Base-by-base conservation (phyloP, 352 stramenopile genomes). In the Globisporangium paroecandrum region DNA sequence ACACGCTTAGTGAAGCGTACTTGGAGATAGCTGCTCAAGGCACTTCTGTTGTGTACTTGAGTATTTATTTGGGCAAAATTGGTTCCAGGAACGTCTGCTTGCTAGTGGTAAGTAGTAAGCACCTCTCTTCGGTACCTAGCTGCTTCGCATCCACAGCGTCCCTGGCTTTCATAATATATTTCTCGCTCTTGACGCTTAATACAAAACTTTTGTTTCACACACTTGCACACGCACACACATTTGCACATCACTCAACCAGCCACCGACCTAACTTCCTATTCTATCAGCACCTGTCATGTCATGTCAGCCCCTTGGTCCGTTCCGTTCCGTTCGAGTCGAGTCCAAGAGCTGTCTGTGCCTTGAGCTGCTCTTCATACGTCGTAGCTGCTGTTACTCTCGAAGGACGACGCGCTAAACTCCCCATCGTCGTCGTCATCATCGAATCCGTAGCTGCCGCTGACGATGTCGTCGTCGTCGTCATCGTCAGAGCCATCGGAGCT, bases 321-420 rank as follows among this genome's bases (percentile, higher is more conserved):
- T 43, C 12, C 12, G 36, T 12, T 43, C 38, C 38, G 36, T 43
- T 43, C 36, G 36, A 43, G 36, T 43, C 38, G 38, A 18, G 38
- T 46, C 38, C 38, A 46, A 20, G 38, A 6, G 18, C 12, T 20
- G 12, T 20, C 36, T 36, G 32, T 36, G 32, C 32, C 6, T 36
- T 36, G 32, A 36, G 32, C 32, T 36, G 32, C 43, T 51, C 43
- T 5, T 64, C 27, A 64, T 41, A 64, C 58, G 22, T 64, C 58
- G 27, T 55, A 53, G 58, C 58, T 54, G 18, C 58, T 64, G 58
- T 55, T 54, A 41, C 58, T 64, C 24, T 46, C 53, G 58, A 64
- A 64, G 38, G 58, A 64, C 24, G 46, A 51, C 38, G 58, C 25
- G 13, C 25, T 41, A 41, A 55, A 56, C 15, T 36, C 57, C 3